These are phyloP conservation scores for Ascochyta rabiei DNA, from an alignment of 2,329 filamentous ascomycete genomes.

Conservation along the genomic window DNA sequence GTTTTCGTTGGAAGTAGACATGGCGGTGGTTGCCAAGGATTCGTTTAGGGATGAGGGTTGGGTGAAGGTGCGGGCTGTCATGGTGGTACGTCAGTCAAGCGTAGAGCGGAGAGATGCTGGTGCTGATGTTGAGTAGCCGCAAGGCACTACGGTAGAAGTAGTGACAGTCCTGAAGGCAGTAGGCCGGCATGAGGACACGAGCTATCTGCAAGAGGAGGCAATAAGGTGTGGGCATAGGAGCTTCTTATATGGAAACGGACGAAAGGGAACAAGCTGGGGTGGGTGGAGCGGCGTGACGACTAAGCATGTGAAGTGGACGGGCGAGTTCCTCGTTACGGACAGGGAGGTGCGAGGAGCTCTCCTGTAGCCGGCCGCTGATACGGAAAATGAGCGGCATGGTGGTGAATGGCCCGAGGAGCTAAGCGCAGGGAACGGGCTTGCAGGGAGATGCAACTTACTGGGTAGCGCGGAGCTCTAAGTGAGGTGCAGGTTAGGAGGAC, in stretches of 20 bases:
- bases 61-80: slow-evolving; percentile 73
- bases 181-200: slow-evolving; percentile 69
- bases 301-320: slow-evolving; percentile 45
- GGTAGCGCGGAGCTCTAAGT: slow-evolving; percentile 30
- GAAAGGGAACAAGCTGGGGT: slow-evolving; percentile 37
- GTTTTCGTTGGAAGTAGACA: slow-evolving; percentile 48
- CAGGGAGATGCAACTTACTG: slow-evolving; percentile 38
- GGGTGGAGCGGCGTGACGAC: slow-evolving; percentile 24
- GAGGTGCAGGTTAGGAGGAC: slow-evolving; percentile 18
- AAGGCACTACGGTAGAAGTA: slow-evolving; percentile 92
- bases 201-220: slow-evolving; percentile 22
- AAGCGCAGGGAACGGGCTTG: slow-evolving; percentile 13
- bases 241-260: slow-evolving; percentile 44
- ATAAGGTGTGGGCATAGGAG: slow-evolving; percentile 20
- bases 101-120: slow-evolving; percentile 77
- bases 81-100: slow-evolving; percentile 62
- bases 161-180: slow-evolving; percentile 85
- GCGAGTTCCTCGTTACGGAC: slow-evolving; percentile 36
- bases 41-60: slow-evolving; percentile 75
- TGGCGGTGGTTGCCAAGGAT: slow-evolving; percentile 55
- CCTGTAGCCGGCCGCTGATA: slow-evolving; percentile 38
- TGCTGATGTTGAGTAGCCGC: slow-evolving; percentile 83
- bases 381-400: slow-evolving; percentile 42
- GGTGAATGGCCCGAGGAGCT: slow-evolving; percentile 34
- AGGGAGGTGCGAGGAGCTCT: slow-evolving; percentile 31